Evolutionary conservation across 129 eudicot species (phyloP), one percentile per base, ranked within the genome.

Genomic region (Artemisia annua): DNA sequence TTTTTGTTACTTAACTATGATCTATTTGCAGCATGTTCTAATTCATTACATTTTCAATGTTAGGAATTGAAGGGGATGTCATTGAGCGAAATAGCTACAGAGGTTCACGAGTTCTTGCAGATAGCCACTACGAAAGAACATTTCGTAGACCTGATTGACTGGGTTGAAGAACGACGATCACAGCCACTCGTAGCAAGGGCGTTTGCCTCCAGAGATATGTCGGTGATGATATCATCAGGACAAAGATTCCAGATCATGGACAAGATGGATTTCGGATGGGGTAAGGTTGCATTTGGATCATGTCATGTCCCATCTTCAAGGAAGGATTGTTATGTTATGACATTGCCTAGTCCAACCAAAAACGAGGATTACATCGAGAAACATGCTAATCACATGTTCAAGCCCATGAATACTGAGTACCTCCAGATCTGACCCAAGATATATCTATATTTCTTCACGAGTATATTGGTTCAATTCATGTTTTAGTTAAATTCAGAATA

Each of bases 101-200:
- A 48, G 24, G 85, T 87, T 26, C 85, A 87, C 59, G 67, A 66
- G 10, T 82, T 84, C 60, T 18, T 89, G 24, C 74, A 78, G 0
- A 64, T 44, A 0, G 90, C 83, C 1, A 32, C 59, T 14, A 22
- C 35, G 0, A 78, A 85, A 63, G 92, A 83, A 50, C 96, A 89
- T 76, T 89, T 89, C 43, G 48, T 82, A 3, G 87, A 82, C 43
- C 46, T 89, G 11, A 80, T 89, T 11, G 92, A 89, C 14, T 89
- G 83, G 89, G 96, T 89, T 43, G 91, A 89, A 78, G 89, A 80
- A 48, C 84, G 70, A 14, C 82, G 89, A 10, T 75, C 87, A 15
- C 62, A 73, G 39, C 85, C 80, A 14, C 66, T 74, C 3, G 39
- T 81, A 66, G 57, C 91, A 7, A 81, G 12, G 66, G 80, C 84